Evolutionary conservation across 768 basidiomycete genomes (phyloP), one percentile per base, ranked within the genome.

Genomic region (Leucosporidium yakuticum): DNA sequence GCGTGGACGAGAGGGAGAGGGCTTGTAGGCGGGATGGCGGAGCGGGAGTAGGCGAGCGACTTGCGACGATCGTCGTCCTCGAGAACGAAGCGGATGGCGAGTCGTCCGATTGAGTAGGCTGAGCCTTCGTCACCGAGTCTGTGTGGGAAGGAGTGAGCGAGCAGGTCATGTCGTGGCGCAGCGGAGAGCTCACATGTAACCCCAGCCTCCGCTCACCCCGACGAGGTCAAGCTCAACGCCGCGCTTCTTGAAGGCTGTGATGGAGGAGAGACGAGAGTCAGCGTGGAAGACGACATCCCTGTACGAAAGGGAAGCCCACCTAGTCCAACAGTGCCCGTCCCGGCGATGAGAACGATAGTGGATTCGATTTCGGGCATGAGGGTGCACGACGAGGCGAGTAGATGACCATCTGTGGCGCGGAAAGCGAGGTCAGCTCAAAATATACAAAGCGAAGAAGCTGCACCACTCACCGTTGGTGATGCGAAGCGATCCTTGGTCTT

Each of bases 41-140:
- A 69, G 59, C 0, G 73, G 32, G 70, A 71, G 55, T 75, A 29
- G 62, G 50, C 51, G 21, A 60, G 59, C 15, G 73, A 74, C 4
- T 65, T 47, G 8, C 59, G n/a, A 2, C 73, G 67, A 65, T 78
- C 78, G 49, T 72, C 64, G 19, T 56, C 29, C 21, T 57, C 31
- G 11, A 78, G 72, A 20, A 77, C 55, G 39, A 60, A 61, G 4
- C 74, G 73, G 55, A 77, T 74, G 25, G 76, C 76, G 11, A 76
- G 68, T 25, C 75, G 73, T 6, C 73, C 74, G 61, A 78, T 60
- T 59, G 63, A 67, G 61, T 74, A 77, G n/a, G 76, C 78, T 0
- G 77, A 77, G 0, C 78, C 78, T 64, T 77, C 78, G 69, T 78
- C 78, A 27, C 77, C 76, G 12, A 78, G 73, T 9, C 78, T 77